These are phyloP conservation scores for Begonia fuchsioides DNA, from an alignment of 306 rosid genomes.

Conservation along the genomic window DNA sequence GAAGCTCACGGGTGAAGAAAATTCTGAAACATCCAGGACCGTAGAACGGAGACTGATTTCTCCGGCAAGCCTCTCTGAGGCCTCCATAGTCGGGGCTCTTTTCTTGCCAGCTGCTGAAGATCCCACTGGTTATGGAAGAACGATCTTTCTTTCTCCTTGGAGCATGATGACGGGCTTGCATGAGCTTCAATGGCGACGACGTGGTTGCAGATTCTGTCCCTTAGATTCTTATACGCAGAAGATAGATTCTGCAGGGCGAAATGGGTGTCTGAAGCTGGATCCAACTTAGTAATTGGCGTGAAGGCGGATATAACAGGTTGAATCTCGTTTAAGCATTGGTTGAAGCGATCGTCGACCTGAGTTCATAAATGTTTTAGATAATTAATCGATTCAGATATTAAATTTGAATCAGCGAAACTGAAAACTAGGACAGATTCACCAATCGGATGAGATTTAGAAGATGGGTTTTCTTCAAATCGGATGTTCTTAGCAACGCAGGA, in stretches of 20 bases:
- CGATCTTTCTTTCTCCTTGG: constrained; percentile 36
- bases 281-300: no score
- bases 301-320: no score
- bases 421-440: constrained; percentile 3
- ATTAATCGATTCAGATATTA: no score
- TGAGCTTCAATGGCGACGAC: constrained; percentile 41
- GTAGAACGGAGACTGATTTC: constrained; percentile 74
- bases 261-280: no score
- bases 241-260: no score
- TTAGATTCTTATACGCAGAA: constrained; percentile 52
- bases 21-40: constrained; percentile 94
- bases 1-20: constrained; percentile 86
- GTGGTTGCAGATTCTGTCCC: constrained; percentile 61
- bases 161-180: constrained; percentile 4
- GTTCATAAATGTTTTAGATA: no score
- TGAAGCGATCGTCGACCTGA: no score
- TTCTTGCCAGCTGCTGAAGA: constrained; percentile 65
- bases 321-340: no score
- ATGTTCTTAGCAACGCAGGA: constrained; percentile 19
- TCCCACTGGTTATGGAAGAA: constrained; percentile 75
- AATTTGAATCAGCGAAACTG: no score
- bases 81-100: constrained; percentile 75
- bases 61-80: constrained; percentile 98
- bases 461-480: constrained; percentile 51
- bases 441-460: constrained; percentile 54